These are phyloP conservation scores for Xylaria sp. DNA, from an alignment of 2,329 filamentous ascomycete genomes.

Conservation along the genomic window DNA sequence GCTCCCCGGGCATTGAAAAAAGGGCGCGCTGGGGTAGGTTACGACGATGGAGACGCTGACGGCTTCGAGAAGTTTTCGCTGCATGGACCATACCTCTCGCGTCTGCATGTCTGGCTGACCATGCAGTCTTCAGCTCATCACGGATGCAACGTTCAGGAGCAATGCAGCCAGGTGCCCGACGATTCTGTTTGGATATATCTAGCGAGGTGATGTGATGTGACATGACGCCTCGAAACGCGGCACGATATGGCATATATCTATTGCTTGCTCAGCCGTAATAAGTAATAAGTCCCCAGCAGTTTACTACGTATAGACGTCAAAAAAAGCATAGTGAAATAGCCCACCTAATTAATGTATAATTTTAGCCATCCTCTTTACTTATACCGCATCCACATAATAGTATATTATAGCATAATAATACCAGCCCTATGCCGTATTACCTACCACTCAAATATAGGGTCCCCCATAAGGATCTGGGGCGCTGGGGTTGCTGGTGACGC, in stretches of 20 bases:
- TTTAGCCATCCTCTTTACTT: constrained; percentile 8
- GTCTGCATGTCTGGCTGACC: constrained; percentile 45
- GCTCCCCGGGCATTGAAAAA: constrained; percentile 25
- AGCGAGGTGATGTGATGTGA: constrained; percentile 13
- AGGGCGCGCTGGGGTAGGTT: constrained; percentile 40
- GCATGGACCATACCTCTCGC: constrained; percentile 43
- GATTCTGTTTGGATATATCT: constrained; percentile 3
- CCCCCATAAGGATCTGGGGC: constrained; percentile 21
- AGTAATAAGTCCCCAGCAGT: not conserved
- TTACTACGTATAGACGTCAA: constrained; percentile 8
- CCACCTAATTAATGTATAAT: not conserved
- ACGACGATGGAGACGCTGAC: constrained; percentile 36
- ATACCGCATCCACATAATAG: constrained; percentile 2
- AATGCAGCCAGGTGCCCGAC: constrained; percentile 32
- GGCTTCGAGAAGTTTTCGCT: constrained; percentile 48
- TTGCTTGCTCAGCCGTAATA: not conserved
- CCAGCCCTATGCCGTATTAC: constrained; percentile 15
- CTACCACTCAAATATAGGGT: constrained; percentile 12
- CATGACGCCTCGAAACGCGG: not conserved
- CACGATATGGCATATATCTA: not conserved
- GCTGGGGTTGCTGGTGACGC: constrained; percentile 3
- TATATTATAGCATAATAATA: constrained; percentile 13
- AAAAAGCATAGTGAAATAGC: not conserved
- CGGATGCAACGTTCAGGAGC: constrained; percentile 33
- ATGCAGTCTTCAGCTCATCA: constrained; percentile 42